Conservation (phyloP, 2,329 filamentous ascomycete genomes). For the Triangularia setosa region DNA sequence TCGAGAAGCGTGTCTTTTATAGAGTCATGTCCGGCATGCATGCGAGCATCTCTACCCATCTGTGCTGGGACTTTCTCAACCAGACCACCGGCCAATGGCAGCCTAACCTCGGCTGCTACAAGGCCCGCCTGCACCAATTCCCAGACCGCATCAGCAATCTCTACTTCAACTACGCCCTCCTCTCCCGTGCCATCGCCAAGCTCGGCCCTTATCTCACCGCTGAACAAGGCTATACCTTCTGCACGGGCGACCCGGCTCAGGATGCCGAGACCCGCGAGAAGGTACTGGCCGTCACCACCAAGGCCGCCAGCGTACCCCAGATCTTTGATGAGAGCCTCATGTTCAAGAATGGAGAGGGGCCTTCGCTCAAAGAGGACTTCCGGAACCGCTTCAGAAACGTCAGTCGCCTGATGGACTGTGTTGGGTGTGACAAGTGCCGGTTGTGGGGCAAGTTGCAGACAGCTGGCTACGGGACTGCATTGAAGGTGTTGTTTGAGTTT, state of each 20-base stretch:
- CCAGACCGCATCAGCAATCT: slow-evolving; percentile 94
- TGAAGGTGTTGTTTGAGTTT: slow-evolving; percentile 95
- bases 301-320: slow-evolving; percentile 64
- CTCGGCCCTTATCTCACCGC: slow-evolving; percentile 71
- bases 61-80: slow-evolving; percentile 95
- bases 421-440: slow-evolving; percentile 96
- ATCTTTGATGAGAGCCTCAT: slow-evolving; percentile 95
- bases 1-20: slow-evolving; percentile 99
- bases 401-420: slow-evolving; percentile 95
- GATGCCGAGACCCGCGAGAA: slow-evolving; percentile 77
- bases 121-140: slow-evolving; percentile 73
- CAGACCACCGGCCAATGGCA: slow-evolving; percentile 92
- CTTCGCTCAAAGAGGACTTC: slow-evolving; percentile 92
- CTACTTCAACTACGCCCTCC: slow-evolving; percentile 98
- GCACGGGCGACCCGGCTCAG: slow-evolving; percentile 76
- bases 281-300: slow-evolving; percentile 69
- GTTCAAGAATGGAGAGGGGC: slow-evolving; percentile 76
- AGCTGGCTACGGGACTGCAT: slow-evolving; percentile 85
- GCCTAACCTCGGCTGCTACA: slow-evolving; percentile 87
- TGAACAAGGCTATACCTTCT: slow-evolving; percentile 74
- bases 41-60: slow-evolving; percentile 90
- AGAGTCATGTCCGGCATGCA: slow-evolving; percentile 96
- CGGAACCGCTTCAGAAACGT: slow-evolving; percentile 96
- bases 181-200: slow-evolving; percentile 87
- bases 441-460: slow-evolving; percentile 98